phyloP scores from a whole-genome alignment of 2,329 filamentous ascomycete genomes.

The Graphilbum ipis-grandicollis region DNA sequence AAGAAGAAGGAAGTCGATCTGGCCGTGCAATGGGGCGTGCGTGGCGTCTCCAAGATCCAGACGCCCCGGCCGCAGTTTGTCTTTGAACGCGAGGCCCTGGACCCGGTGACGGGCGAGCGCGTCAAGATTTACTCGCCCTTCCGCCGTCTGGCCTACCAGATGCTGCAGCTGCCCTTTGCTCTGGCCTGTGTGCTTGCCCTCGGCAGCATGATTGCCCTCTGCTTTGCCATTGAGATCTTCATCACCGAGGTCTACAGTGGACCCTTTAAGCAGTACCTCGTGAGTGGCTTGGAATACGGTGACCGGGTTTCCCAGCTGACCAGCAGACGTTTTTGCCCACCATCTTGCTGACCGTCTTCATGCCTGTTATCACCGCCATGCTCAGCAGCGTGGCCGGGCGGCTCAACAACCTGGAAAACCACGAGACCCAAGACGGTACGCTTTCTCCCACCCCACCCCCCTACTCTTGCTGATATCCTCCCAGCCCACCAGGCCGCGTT shows the following conservation, averaged over 20 bases:
- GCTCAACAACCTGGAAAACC: constrained; percentile 77
- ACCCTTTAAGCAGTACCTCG: constrained; percentile 69
- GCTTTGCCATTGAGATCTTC: constrained; percentile 89
- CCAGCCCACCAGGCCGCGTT: constrained; percentile 63
- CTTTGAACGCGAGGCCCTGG: constrained; percentile 59
- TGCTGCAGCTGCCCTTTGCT: constrained; percentile 74
- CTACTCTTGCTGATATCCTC: not conserved
- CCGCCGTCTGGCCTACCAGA: constrained; percentile 59
- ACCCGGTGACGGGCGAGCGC: constrained; percentile 67
- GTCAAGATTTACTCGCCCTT: constrained; percentile 58
- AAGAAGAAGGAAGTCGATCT: constrained; percentile 59
- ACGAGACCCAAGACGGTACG: constrained; percentile 60
- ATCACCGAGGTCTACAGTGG: constrained; percentile 88
- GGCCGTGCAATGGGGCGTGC: constrained; percentile 54
- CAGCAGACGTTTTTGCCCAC: constrained; percentile 60
- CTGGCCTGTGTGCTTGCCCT: constrained; percentile 53
- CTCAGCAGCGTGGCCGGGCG: constrained; percentile 61
- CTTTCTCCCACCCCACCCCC: not conserved
- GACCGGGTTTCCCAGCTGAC: not conserved
- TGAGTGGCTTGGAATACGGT: constrained; percentile 21
- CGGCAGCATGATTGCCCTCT: constrained; percentile 66
- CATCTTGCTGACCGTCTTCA: constrained; percentile 62
- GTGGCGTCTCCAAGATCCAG: constrained; percentile 49
- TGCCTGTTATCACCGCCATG: constrained; percentile 61
- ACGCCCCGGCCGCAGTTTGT: constrained; percentile 54